phyloP scores from a whole-genome alignment of 1,139 yeast species.

The Blastobotrys raffinosifermentans region DNA sequence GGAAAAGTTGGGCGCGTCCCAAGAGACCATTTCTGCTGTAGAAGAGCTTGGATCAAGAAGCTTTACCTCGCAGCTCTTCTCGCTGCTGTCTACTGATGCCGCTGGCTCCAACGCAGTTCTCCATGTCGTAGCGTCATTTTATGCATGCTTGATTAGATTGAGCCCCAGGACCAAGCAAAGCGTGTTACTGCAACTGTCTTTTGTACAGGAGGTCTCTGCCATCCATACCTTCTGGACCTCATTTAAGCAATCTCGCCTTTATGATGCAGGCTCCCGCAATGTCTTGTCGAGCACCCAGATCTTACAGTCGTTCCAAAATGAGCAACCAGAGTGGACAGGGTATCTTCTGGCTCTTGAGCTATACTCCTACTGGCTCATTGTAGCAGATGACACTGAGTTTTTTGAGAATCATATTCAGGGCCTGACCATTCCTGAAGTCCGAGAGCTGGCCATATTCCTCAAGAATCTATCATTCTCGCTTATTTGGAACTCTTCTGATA shows the following conservation, averaged over 20 bases:
- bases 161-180: slow-evolving; percentile 23
- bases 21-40: slow-evolving; percentile 4
- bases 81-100: slow-evolving; percentile 6
- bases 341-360: slow-evolving; percentile 43
- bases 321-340: slow-evolving; percentile 20
- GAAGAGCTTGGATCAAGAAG: slow-evolving; percentile 10
- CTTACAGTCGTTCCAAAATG: slow-evolving; percentile 3
- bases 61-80: slow-evolving; percentile 11
- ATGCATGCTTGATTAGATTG: slow-evolving; percentile 20
- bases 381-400: slow-evolving; percentile 67
- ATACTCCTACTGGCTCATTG: slow-evolving; percentile 51
- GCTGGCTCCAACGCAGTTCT: slow-evolving; percentile 6
- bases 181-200: slow-evolving; percentile 23
- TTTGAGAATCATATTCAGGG: slow-evolving; percentile 26
- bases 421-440: slow-evolving; percentile 44
- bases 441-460: slow-evolving; percentile 44
- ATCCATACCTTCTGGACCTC: slow-evolving; percentile 22
- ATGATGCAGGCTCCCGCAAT: slow-evolving; percentile 6
- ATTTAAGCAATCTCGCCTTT: slow-evolving; percentile 16
- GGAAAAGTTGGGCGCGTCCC: not conserved
- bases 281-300: slow-evolving; percentile 9
- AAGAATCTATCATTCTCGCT: slow-evolving; percentile 50
- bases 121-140: slow-evolving; percentile 17
- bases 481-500: slow-evolving; percentile 39
- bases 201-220: slow-evolving; percentile 20